phyloP scores from a whole-genome alignment of 495 filamentous ascomycete genomes.

The Neurospora discreta region DNA sequence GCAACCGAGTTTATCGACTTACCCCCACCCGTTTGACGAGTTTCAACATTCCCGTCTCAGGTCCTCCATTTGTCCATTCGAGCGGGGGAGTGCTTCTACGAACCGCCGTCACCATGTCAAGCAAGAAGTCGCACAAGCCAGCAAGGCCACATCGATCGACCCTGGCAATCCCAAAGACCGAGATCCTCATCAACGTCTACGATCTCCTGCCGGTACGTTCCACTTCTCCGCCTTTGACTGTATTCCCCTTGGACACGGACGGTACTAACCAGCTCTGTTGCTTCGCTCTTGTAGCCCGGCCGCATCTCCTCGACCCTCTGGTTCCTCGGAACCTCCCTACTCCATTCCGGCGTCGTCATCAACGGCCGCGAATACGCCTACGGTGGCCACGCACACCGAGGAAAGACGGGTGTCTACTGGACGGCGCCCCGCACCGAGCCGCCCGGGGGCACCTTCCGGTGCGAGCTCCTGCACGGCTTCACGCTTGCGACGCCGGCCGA shows the following conservation, averaged over 20 bases:
- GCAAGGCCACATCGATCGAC: conserved; percentile 44
- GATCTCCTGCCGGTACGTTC: conserved; percentile 57
- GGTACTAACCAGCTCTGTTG: not conserved
- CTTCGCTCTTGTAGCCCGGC: conserved; percentile 42
- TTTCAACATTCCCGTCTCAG: not conserved
- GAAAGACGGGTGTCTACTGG: conserved; percentile 66
- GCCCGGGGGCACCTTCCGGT: conserved; percentile 60
- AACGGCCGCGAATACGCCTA: conserved; percentile 68
- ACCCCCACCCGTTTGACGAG: not conserved
- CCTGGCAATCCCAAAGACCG: conserved; percentile 51
- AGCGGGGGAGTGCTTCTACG: not conserved
- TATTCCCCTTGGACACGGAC: not conserved
- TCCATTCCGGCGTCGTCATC: conserved; percentile 74
- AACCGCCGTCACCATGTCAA: not conserved
- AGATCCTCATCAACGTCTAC: conserved; percentile 70
- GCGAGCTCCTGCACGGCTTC: conserved; percentile 61
- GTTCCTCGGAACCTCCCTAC: conserved; percentile 57
- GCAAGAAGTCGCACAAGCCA: conserved; percentile 25
- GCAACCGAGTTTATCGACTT: not conserved
- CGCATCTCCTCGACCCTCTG: conserved; percentile 57
- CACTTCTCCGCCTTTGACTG: not conserved
- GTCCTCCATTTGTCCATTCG: not conserved
- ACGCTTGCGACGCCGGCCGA: conserved; percentile 50
- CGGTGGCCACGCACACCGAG: conserved; percentile 61
- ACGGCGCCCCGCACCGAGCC: conserved; percentile 56